These are phyloP conservation scores for Saxophila tyrrhenica DNA, from an alignment of 495 filamentous ascomycete species.

Conservation along the genomic window DNA sequence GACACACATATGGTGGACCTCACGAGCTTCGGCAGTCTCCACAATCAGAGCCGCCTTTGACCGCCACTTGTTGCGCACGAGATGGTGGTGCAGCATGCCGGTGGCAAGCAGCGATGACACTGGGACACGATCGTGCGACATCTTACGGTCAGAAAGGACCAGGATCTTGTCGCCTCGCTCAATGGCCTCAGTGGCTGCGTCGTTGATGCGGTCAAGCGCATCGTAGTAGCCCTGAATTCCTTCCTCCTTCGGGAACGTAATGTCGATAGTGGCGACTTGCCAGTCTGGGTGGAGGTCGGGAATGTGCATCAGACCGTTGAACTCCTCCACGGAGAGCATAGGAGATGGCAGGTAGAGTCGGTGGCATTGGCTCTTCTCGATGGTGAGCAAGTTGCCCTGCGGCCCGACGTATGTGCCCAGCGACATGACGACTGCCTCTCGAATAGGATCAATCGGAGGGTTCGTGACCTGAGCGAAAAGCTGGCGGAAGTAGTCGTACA, in stretches of 20 bases:
- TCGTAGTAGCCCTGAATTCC: constrained; percentile 79
- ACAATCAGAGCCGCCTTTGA: constrained; percentile 79
- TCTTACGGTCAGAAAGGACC: constrained; percentile 82
- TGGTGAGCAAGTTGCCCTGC: constrained; percentile 93
- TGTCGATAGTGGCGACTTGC: constrained; percentile 88
- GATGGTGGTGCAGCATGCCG: constrained; percentile 92
- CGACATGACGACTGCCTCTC: constrained; percentile 99
- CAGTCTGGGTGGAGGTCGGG: constrained; percentile 63
- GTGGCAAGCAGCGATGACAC: constrained; percentile 85
- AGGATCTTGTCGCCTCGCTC: constrained; percentile 77
- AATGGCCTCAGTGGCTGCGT: constrained; percentile 74
- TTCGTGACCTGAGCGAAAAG: constrained; percentile 99
- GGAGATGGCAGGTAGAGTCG: constrained; percentile 81
- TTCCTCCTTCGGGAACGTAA: constrained; percentile 86
- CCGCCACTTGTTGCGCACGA: constrained; percentile 94
- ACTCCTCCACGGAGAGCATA: constrained; percentile 82
- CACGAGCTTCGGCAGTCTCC: constrained; percentile 93
- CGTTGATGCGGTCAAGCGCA: constrained; percentile 82
- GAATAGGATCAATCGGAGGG: constrained; percentile 94
- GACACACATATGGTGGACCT: constrained; percentile 99
- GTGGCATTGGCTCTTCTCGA: constrained; percentile 82
- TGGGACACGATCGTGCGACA: constrained; percentile 69
- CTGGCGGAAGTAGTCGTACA: constrained; percentile 98
- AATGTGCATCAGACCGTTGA: constrained; percentile 80
- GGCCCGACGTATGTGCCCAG: constrained; percentile 95